Conservation (phyloP, 176 grass and related monocot genomes). For the Alloteropsis semialata region DNA sequence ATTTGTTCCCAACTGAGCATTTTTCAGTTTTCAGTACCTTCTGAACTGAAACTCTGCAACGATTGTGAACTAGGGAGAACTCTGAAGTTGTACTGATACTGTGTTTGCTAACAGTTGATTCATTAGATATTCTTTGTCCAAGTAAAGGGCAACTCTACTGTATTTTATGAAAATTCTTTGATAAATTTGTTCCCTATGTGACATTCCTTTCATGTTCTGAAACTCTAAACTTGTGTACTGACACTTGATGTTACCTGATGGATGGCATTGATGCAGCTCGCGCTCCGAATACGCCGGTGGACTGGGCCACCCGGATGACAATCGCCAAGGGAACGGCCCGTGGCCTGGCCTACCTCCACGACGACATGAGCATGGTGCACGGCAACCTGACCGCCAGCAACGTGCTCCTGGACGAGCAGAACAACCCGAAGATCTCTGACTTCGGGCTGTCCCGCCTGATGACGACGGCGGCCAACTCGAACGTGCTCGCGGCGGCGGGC, state of each 20-base stretch:
- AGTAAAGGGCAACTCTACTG: too few relatives aligned
- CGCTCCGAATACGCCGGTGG: conserved; percentile 26
- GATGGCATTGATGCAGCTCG: neutral
- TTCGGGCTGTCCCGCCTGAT: conserved; percentile 83
- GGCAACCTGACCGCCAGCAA: conserved; percentile 81
- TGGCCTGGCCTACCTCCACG: conserved; percentile 63
- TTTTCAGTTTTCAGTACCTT: neutral
- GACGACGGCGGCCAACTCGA: conserved; percentile 67
- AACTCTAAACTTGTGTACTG: neutral
- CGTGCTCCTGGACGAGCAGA: conserved; percentile 60
- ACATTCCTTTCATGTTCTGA: neutral
- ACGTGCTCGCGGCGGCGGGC: conserved; percentile 52
- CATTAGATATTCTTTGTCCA: too few relatives aligned
- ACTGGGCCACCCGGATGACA: conserved; percentile 60
- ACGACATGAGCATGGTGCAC: conserved; percentile 55
- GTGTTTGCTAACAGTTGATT: neutral
- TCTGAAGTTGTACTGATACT: neutral
- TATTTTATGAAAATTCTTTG: too few relatives aligned
- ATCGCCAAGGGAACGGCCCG: conserved; percentile 69
- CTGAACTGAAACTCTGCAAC: neutral
- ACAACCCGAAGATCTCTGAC: conserved; percentile 55
- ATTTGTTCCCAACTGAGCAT: neutral
- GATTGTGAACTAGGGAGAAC: neutral
- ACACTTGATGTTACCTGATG: neutral
- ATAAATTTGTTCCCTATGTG: neutral